phyloP scores from a whole-genome alignment of 2,329 filamentous ascomycete genomes.

The Penicillium rolfsii region DNA sequence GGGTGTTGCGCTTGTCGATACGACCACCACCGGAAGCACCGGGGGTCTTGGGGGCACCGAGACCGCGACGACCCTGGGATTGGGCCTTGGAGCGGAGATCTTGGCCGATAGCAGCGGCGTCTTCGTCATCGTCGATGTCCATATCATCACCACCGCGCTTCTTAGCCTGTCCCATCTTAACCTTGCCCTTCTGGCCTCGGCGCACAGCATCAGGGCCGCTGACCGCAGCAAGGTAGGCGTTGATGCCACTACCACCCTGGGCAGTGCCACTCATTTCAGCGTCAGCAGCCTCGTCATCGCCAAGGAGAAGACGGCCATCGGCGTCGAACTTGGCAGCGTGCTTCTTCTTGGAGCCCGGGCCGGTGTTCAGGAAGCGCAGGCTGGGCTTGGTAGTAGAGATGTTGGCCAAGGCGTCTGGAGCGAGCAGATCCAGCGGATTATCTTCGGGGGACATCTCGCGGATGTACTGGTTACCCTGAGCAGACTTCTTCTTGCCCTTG shows the following conservation, averaged over 20 bases:
- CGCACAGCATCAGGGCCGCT: conserved; percentile 62
- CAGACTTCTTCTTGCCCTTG: conserved; percentile 44
- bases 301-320: conserved; percentile 51
- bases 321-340: conserved; percentile 48
- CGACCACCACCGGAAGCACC: conserved; percentile 30
- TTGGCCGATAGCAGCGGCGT: conserved; percentile 24
- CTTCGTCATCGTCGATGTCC: conserved; percentile 49
- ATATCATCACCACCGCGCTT: conserved; percentile 45
- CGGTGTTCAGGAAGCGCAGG: conserved; percentile 48
- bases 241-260: conserved; percentile 49
- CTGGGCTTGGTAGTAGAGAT: conserved; percentile 87
- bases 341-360: conserved; percentile 43
- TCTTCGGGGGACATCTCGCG: conserved; percentile 79
- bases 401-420: conserved; percentile 83
- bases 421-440: conserved; percentile 91
- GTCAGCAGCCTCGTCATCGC: conserved; percentile 38
- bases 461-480: conserved; percentile 73
- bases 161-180: conserved; percentile 59
- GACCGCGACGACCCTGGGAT: conserved; percentile 26
- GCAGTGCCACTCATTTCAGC: conserved; percentile 39
- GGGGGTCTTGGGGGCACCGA: conserved; percentile 32
- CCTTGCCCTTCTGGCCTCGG: conserved; percentile 61
- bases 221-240: conserved; percentile 65
- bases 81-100: conserved; percentile 24
- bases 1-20: conserved; percentile 33